phyloP scores from a whole-genome alignment of 176 grass and related monocot species.

The Oryza officinalis region DNA sequence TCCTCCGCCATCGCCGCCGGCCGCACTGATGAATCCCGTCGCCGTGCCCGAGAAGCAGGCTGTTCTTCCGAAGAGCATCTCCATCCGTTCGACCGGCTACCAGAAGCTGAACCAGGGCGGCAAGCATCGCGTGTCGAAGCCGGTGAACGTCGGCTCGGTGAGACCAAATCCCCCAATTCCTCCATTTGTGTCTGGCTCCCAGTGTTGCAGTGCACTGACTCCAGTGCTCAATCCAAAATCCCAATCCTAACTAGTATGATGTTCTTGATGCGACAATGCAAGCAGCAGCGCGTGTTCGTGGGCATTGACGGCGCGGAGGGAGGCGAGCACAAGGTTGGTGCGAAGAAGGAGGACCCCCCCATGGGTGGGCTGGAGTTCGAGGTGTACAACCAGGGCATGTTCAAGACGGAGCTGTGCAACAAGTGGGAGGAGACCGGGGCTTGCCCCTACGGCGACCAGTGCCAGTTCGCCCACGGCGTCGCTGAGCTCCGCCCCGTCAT shows the following conservation, averaged over 20 bases:
- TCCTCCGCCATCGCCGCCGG: conserved; percentile 17
- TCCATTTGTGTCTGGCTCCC: background rate
- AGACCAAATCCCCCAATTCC: conserved; percentile 18
- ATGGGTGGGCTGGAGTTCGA: conserved; percentile 63
- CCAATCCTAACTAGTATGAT: conserved; percentile 6
- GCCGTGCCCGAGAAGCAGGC: conserved; percentile 45
- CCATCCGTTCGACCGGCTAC: conserved; percentile 75
- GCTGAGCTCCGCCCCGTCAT: conserved; percentile 88
- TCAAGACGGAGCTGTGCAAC: conserved; percentile 99
- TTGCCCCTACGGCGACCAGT: conserved; percentile 76
- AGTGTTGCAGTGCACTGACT: background rate
- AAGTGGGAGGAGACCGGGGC: conserved; percentile 90
- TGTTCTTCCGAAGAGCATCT: conserved; percentile 76
- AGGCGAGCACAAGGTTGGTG: conserved; percentile 7
- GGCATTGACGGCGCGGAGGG: conserved; percentile 30
- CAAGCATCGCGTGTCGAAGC: conserved; percentile 41
- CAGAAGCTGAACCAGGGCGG: conserved; percentile 46
- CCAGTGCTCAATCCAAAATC: background rate
- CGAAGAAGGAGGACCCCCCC: conserved; percentile 33
- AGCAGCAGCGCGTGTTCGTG: conserved; percentile 76
- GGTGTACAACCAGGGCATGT: conserved; percentile 94
- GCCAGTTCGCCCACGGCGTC: conserved; percentile 97
- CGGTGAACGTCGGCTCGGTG: conserved; percentile 49
- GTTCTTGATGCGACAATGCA: conserved; percentile 16
- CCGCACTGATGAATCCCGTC: conserved; percentile 16